A percentile compares a stretch with the other conserved stretches of the same genome.
Evolutionary conservation across 164 flowering plant genomes (phyloP).

Genomic region (Platanus orientalis): DNA sequence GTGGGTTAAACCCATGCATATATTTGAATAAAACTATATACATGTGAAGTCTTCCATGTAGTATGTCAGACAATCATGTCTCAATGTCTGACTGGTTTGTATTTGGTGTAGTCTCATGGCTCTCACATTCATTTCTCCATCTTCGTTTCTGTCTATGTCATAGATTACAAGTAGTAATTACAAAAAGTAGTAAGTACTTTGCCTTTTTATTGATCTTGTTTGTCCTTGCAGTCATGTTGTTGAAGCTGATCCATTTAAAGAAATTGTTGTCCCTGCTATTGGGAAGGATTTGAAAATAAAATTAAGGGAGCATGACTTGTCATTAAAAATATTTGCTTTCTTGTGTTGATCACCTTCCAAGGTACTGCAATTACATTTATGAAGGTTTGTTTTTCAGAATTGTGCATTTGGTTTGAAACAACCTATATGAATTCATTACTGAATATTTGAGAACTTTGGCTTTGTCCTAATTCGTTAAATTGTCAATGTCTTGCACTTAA

Average conservation of each 20-base stretch:
- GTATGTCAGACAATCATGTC: too few species aligned
- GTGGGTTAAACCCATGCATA: too few species aligned
- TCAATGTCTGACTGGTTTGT: too few species aligned
- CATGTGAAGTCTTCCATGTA: too few species aligned
- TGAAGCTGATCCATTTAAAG: conserved; percentile 61
- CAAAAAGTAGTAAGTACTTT: not conserved
- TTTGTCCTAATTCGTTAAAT: too few species aligned
- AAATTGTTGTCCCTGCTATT: conserved; percentile 66
- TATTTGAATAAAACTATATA: too few species aligned
- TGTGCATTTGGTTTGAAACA: not conserved
- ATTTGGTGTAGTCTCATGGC: too few species aligned
- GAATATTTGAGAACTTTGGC: too few species aligned
- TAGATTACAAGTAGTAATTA: too few species aligned
- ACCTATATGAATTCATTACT: not conserved
- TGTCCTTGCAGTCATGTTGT: conserved; percentile 62
- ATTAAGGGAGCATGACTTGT: conserved; percentile 64
- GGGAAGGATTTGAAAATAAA: conserved; percentile 51
- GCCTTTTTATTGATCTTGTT: conserved; percentile 3
- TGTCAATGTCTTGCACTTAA: not conserved
- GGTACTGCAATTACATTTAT: conserved; percentile 34
- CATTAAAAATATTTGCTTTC: conserved; percentile 78
- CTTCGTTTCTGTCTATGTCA: too few species aligned
- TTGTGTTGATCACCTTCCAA: conserved; percentile 30
- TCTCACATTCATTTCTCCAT: too few species aligned
- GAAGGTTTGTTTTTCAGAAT: too few species aligned